A percentile compares a stretch with the other conserved stretches of the same genome.
phyloP scores from a whole-genome alignment of 73 alveolate species.

The Blepharisma stoltei region DNA sequence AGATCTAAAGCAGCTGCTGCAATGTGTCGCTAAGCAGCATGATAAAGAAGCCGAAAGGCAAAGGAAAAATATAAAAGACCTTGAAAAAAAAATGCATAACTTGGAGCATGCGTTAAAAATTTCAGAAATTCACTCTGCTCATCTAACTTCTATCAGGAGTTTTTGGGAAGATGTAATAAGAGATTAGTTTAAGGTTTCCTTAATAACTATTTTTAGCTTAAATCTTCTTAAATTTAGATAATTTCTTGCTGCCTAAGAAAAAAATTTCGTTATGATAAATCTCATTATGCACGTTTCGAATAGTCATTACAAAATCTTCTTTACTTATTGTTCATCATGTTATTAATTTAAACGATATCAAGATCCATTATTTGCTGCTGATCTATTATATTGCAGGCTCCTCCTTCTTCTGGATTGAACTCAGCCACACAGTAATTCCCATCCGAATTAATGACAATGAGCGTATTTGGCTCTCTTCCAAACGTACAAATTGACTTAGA shows the following conservation, averaged over 20 bases:
- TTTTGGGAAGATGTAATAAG: constrained; percentile 1
- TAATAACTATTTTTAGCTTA: no score
- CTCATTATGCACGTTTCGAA: no score
- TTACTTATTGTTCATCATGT: no score
- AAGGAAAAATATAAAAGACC: background rate
- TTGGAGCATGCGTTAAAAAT: background rate
- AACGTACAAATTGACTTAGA: constrained; percentile 71
- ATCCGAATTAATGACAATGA: constrained; percentile 72
- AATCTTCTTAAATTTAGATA: no score
- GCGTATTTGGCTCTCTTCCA: constrained; percentile 40
- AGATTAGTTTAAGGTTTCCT: background rate
- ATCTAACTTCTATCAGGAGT: background rate
- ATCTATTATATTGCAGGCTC: constrained; percentile 25
- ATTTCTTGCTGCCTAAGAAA: no score
- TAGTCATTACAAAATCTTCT: no score
- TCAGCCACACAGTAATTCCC: constrained; percentile 88
- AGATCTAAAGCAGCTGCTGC: constrained; percentile 17
- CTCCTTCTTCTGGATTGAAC: constrained; percentile 84
- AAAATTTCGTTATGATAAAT: no score
- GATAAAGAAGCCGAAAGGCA: constrained; percentile 3
- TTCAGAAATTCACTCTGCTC: constrained; percentile 11
- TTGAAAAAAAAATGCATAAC: background rate
- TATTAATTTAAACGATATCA: no score
- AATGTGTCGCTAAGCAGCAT: constrained; percentile 17
- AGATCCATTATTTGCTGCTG: no score